These are phyloP conservation scores for Cenchrus fungigraminus DNA, from an alignment of 176 grass and related monocot species.

Conservation along the genomic window DNA sequence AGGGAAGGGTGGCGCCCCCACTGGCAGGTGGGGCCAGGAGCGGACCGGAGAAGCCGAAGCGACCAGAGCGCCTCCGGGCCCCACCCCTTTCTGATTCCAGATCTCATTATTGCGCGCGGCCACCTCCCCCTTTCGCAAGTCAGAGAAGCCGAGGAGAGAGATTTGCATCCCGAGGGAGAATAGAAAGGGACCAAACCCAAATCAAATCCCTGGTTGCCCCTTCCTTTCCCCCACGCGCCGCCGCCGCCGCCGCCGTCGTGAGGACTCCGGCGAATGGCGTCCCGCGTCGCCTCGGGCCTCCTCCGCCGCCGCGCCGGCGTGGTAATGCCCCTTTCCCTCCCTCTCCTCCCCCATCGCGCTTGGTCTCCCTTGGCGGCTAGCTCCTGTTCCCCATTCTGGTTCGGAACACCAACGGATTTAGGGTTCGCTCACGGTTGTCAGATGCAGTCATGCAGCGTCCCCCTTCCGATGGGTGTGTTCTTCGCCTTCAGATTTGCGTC, in stretches of 20 bases:
- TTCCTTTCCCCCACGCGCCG: neutral
- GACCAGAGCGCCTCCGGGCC: neutral
- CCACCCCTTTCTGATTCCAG: neutral
- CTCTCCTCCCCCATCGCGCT: too few species aligned
- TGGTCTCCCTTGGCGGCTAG: neutral
- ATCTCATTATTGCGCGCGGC: neutral
- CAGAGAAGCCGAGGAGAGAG: neutral
- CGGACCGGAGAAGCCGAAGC: neutral
- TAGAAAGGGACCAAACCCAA: neutral
- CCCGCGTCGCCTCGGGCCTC: conserved; percentile 59
- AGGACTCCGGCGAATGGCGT: conserved; percentile 63
- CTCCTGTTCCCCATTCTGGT: neutral
- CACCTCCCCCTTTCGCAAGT: neutral
- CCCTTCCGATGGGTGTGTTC: neutral
- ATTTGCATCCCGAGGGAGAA: neutral
- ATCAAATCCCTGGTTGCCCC: neutral
- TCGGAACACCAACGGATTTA: neutral
- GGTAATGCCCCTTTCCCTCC: conserved; percentile 26
- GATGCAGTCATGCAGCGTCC: neutral
- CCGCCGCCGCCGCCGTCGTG: conserved; percentile 7
- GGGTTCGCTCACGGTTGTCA: neutral
- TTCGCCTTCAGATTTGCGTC: neutral
- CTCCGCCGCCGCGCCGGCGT: conserved; percentile 54
- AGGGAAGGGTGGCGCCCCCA: neutral
- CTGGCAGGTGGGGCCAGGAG: conserved; percentile 3